Conservation (phyloP, 495 filamentous ascomycete genomes). For the Ramalina intermedia region DNA sequence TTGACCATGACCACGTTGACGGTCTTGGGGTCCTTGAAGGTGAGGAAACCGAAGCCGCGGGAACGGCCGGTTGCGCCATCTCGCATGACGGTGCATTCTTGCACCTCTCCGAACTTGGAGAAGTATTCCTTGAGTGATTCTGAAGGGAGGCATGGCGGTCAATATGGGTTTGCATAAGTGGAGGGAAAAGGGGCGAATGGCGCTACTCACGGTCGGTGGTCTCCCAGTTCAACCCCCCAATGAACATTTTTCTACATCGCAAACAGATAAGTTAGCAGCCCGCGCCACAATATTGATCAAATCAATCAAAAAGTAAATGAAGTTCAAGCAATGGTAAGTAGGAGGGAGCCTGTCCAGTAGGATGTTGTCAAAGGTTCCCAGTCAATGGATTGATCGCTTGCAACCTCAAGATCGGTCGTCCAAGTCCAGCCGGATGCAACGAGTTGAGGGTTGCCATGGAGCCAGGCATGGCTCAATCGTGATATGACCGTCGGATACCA, state of each 20-base stretch:
- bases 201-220: constrained; percentile 81
- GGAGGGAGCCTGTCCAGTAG: neutral
- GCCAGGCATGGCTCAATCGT: neutral
- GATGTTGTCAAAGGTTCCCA: no score
- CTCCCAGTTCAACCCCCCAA: constrained; percentile 97
- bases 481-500: neutral
- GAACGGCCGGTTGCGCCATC: constrained; percentile 89
- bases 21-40: constrained; percentile 91
- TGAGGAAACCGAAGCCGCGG: constrained; percentile 91
- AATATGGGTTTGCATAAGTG: neutral
- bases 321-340: neutral
- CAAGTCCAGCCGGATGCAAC: no score
- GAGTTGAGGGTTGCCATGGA: neutral
- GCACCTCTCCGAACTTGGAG: constrained; percentile 92
- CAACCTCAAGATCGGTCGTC: no score
- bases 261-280: constrained; percentile 6
- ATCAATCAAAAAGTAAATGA: neutral
- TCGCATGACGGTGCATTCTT: constrained; percentile 96
- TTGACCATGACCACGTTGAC: constrained; percentile 99
- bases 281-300: neutral
- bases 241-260: constrained; percentile 86
- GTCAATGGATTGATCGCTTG: no score
- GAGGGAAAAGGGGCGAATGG: constrained; percentile 5
- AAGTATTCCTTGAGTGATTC: constrained; percentile 98
- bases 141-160: constrained; percentile 19